Conservation (phyloP, 176 grass and related monocot genomes). For the Carex kokanica region DNA sequence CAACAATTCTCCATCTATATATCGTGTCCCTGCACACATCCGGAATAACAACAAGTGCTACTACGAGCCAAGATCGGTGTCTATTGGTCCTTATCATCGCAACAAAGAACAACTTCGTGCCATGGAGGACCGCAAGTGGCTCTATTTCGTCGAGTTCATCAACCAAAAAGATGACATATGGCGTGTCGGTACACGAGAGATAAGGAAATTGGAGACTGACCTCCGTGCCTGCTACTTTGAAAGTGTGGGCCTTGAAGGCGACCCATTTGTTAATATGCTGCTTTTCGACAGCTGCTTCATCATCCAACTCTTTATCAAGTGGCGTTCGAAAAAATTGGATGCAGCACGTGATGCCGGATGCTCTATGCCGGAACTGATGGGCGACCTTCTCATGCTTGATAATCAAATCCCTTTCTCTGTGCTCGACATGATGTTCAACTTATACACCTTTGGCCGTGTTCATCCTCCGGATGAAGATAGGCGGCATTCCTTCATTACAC, state of each 20-base stretch:
- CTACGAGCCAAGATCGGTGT: slow-evolving; percentile 18
- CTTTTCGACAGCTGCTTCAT: slow-evolving; percentile 27
- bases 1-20: not conserved
- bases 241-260: not conserved
- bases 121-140: slow-evolving; percentile 17
- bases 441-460: not conserved
- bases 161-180: not conserved
- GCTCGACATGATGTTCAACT: not conserved
- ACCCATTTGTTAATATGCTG: slow-evolving; percentile 6
- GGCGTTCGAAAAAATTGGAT: not conserved
- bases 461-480: not conserved
- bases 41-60: not conserved
- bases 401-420: slow-evolving; percentile 16
- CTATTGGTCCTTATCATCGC: slow-evolving; percentile 15
- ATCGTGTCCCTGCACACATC: slow-evolving; percentile 7
- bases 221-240: slow-evolving; percentile 5
- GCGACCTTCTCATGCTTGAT: slow-evolving; percentile 19
- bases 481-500: not conserved
- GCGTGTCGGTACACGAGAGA: not conserved
- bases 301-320: slow-evolving; percentile 26
- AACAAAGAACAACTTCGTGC: not conserved
- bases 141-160: slow-evolving; percentile 10
- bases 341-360: not conserved
- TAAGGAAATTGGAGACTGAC: not conserved
- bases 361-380: not conserved